Percentiles rank a stretch among this genome's conserved stretches.
phyloP scores from a whole-genome alignment of 495 filamentous ascomycete genomes.

The Penicillium atrosanguineum region DNA sequence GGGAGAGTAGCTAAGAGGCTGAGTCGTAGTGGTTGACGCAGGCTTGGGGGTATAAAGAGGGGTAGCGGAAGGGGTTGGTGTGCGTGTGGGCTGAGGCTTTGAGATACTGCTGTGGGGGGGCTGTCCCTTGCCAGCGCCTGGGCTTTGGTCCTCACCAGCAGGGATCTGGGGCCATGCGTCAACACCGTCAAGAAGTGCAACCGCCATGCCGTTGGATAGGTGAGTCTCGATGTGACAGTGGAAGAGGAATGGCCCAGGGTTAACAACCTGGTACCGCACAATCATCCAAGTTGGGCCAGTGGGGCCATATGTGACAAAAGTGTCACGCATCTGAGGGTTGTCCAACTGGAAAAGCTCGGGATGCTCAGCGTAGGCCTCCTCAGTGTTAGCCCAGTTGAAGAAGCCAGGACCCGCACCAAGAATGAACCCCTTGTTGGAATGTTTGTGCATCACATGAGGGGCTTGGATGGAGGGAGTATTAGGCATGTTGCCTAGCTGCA shows the following conservation, averaged over 20 bases:
- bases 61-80: background rate
- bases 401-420: conserved; percentile 42
- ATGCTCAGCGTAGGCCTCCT: conserved; percentile 37
- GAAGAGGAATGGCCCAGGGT: conserved; percentile 50
- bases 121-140: background rate
- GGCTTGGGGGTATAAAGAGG: background rate
- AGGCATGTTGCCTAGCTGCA: conserved; percentile 29
- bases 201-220: conserved; percentile 47
- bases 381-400: conserved; percentile 45
- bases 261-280: conserved; percentile 49
- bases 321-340: conserved; percentile 45
- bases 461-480: conserved; percentile 26
- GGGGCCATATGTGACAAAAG: conserved; percentile 33
- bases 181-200: conserved; percentile 49
- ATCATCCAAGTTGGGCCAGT: conserved; percentile 37
- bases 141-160: conserved; percentile 20
- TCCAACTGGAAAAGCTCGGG: conserved; percentile 46
- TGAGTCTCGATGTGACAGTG: conserved; percentile 56
- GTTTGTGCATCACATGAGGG: conserved; percentile 56
- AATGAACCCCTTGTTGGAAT: conserved; percentile 49
- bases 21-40: background rate
- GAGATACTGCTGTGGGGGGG: background rate
- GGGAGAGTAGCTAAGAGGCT: too few relatives aligned
- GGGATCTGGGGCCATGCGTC: conserved; percentile 45
- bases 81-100: background rate